phyloP scores from a whole-genome alignment of 169 alveolate genomes.

The Plasmodium gaboni region DNA sequence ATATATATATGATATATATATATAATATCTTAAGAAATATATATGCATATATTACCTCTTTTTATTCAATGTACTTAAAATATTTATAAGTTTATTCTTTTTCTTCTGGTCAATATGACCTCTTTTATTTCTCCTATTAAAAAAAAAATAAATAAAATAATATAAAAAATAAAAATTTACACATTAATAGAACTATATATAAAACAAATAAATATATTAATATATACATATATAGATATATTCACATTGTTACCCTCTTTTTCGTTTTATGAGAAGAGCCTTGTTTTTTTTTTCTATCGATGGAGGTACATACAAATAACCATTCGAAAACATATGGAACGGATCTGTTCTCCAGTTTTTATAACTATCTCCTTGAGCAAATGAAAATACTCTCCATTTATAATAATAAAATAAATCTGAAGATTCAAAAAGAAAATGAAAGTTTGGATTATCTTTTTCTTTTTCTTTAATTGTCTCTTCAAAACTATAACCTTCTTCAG shows the following conservation, averaged over 20 bases:
- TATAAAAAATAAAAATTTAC: background rate
- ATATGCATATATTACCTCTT: slow-evolving; percentile 43
- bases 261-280: slow-evolving; percentile 10
- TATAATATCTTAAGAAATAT: background rate
- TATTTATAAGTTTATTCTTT: slow-evolving; percentile 48
- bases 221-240: background rate
- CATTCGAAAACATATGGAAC: slow-evolving; percentile 62
- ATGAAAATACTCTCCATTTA: slow-evolving; percentile 75
- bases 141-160: background rate
- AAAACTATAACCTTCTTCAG: slow-evolving; percentile 77
- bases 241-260: slow-evolving; percentile 11
- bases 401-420: slow-evolving; percentile 69
- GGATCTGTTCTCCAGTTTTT: slow-evolving; percentile 74
- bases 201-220: background rate
- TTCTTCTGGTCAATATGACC: slow-evolving; percentile 39
- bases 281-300: slow-evolving; percentile 26
- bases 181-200: background rate
- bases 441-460: slow-evolving; percentile 51
- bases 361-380: slow-evolving; percentile 76
- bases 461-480: slow-evolving; percentile 66
- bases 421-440: slow-evolving; percentile 49
- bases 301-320: slow-evolving; percentile 75
- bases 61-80: slow-evolving; percentile 42
- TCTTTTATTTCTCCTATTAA: slow-evolving; percentile 48
- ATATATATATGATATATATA: background rate